Percentiles rank a stretch among this genome's conserved stretches.
These are phyloP conservation scores for Serendipita indica DNA, from an alignment of 768 basidiomycete species.

Conservation along the genomic window DNA sequence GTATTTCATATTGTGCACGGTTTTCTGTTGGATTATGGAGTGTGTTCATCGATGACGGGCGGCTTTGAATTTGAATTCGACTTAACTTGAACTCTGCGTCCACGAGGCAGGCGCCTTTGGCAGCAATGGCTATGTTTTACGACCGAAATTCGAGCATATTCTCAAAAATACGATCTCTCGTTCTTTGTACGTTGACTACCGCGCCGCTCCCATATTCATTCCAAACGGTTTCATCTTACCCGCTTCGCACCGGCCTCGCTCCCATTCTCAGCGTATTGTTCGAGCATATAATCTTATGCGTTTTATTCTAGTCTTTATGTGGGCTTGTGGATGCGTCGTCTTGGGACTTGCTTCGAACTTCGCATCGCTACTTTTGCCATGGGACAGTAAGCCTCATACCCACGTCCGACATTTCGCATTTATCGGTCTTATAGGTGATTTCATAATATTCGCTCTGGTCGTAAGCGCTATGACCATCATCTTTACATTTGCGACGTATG, in stretches of 20 bases:
- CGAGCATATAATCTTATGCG: too few relatives aligned
- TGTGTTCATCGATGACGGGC: too few relatives aligned
- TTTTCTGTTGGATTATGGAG: background rate
- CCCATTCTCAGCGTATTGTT: too few relatives aligned
- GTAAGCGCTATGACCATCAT: background rate
- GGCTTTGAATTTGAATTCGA: too few relatives aligned
- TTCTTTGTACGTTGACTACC: background rate
- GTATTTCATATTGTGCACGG: background rate
- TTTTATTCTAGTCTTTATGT: slow-evolving; percentile 5
- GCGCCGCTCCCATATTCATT: too few relatives aligned
- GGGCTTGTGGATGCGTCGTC: background rate
- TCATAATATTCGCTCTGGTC: background rate
- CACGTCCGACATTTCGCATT: background rate
- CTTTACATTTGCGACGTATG: background rate
- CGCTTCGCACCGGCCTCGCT: too few relatives aligned
- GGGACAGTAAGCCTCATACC: background rate
- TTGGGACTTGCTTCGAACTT: background rate
- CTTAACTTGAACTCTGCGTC: too few relatives aligned
- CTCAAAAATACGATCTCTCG: background rate
- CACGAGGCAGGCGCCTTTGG: background rate
- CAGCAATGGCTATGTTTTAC: background rate
- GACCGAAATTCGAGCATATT: background rate
- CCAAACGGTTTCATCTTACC: too few relatives aligned
- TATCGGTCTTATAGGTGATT: slow-evolving; percentile 1
- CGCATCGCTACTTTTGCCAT: background rate